Conservation (phyloP, 2,329 filamentous ascomycete genomes). For the Claviceps maximensis region DNA sequence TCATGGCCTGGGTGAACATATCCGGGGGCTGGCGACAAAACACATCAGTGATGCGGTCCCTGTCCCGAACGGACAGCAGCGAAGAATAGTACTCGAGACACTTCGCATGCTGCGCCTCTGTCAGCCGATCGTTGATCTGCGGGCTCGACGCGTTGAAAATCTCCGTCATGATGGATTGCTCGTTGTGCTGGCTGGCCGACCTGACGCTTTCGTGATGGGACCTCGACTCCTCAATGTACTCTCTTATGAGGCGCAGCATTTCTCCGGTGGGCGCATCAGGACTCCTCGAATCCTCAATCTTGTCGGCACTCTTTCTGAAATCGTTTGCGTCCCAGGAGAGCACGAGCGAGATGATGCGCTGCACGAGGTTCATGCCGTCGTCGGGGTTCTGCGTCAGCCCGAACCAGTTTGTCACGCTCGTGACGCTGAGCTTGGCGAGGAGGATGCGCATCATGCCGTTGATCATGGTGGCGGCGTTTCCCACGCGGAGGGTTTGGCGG, state of each 20-base stretch:
- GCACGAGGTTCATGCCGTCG: constrained; percentile 70
- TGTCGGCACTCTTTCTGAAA: constrained; percentile 50
- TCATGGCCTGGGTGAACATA: constrained; percentile 54
- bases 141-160: constrained; percentile 47
- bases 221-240: constrained; percentile 39
- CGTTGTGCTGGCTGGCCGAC: constrained; percentile 34
- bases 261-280: constrained; percentile 37
- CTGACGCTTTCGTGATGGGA: constrained; percentile 47
- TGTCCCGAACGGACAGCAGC: constrained; percentile 57
- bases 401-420: constrained; percentile 65
- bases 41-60: constrained; percentile 53
- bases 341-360: constrained; percentile 62
- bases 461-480: constrained; percentile 74
- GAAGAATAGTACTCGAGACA: constrained; percentile 59
- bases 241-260: constrained; percentile 46
- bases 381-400: constrained; percentile 57
- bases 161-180: constrained; percentile 49
- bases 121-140: constrained; percentile 31
- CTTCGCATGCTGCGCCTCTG: constrained; percentile 46
- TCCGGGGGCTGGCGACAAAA: constrained; percentile 60
- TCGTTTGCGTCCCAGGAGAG: constrained; percentile 60
- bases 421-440: constrained; percentile 65
- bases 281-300: constrained; percentile 49
- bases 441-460: constrained; percentile 59
- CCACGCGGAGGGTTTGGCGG: constrained; percentile 59